These are phyloP conservation scores for Fusarium circinatum DNA, from an alignment of 2,329 filamentous ascomycete genomes.

Conservation along the genomic window DNA sequence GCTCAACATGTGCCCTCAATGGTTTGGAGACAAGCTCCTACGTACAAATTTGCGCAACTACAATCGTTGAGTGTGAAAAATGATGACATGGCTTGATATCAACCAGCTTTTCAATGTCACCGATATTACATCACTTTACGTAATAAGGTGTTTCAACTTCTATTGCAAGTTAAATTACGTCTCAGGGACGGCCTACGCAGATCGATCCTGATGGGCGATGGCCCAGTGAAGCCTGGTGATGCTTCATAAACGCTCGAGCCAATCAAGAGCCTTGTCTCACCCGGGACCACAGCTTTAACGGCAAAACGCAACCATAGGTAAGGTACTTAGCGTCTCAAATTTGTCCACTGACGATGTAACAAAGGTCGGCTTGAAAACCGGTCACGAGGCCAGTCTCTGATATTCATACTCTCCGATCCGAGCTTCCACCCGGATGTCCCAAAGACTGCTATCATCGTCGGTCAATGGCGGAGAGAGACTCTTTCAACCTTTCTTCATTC, in stretches of 20 bases:
- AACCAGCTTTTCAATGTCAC: neutral
- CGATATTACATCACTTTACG: too few species aligned
- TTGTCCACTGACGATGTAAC: neutral
- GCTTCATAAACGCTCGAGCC: neutral
- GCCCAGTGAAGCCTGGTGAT: too few species aligned
- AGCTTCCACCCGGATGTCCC: neutral
- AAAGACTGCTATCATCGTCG: neutral
- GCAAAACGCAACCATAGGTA: neutral
- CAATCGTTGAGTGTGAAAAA: neutral
- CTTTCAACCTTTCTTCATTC: accelerated
- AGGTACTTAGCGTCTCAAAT: neutral
- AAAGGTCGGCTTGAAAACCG: neutral
- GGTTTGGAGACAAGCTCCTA: too few species aligned
- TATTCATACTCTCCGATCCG: neutral
- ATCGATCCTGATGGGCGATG: too few species aligned
- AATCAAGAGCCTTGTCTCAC: neutral
- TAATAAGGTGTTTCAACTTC: too few species aligned
- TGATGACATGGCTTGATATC: neutral
- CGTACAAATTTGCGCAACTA: neutral
- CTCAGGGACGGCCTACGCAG: neutral
- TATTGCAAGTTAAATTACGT: neutral
- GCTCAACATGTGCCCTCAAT: too few species aligned
- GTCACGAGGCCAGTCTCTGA: neutral
- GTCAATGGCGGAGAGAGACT: neutral
- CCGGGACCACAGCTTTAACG: neutral